phyloP scores from a whole-genome alignment of 306 rosid species.

The Geum urbanum region DNA sequence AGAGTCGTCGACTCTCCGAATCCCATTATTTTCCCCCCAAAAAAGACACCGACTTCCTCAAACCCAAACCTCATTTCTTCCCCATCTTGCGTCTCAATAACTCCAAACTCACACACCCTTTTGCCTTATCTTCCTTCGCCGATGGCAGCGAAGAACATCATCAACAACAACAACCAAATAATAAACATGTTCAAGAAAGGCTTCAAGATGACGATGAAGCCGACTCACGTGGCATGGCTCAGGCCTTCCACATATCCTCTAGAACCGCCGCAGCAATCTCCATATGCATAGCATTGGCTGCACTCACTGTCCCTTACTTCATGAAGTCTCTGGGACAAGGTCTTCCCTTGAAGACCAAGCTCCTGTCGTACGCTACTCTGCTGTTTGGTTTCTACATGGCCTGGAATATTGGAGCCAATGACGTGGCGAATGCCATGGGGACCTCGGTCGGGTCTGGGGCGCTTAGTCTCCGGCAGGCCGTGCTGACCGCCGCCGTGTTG shows the following conservation, averaged over 20 bases:
- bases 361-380: constrained; percentile 58
- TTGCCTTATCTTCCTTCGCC: constrained; percentile 72
- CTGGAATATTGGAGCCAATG: constrained; percentile 98
- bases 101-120: constrained; percentile 42
- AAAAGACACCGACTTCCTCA: constrained; percentile 17
- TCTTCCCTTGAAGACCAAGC: constrained; percentile 48
- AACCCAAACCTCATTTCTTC: constrained; percentile 22
- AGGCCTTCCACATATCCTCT: constrained; percentile 67
- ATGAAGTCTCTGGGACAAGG: constrained; percentile 73
- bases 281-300: constrained; percentile 58
- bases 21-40: constrained; percentile 21
- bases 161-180: constrained; percentile 22
- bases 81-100: constrained; percentile 31
- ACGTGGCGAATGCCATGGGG: constrained; percentile 99
- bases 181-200: constrained; percentile 11
- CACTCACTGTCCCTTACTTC: constrained; percentile 56
- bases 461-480: constrained; percentile 77
- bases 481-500: constrained; percentile 72
- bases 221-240: constrained; percentile 50
- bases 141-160: constrained; percentile 34
- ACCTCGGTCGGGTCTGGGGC: constrained; percentile 98
- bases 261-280: constrained; percentile 58
- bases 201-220: neutral
- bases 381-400: constrained; percentile 97
- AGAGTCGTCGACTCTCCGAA: constrained; percentile 16